Evolutionary conservation across 768 basidiomycete species (phyloP), one percentile per base, ranked within the genome.

Genomic region (Leccinum obscurum): DNA sequence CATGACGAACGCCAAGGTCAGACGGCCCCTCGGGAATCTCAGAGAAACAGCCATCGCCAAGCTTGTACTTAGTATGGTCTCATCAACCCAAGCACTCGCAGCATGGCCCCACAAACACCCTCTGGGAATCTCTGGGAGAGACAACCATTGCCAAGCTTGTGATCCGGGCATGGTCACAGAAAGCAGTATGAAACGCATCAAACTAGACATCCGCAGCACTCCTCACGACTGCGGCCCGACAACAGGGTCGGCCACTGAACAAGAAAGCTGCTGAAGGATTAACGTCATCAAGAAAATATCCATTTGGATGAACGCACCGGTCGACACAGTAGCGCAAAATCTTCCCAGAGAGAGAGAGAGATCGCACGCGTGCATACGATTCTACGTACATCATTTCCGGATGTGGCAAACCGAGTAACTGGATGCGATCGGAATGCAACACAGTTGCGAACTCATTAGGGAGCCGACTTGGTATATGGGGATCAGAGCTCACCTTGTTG

Each of bases 301-400:
- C 62, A 80, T 84, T 82, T 77, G 89, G 89, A 17, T 87, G 89
- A 63, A 64, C 81, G 63, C 65, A 86, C 92, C 86, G 81, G 71
- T 98, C 94, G 6, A 90, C 94, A 32, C 96, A 77, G n/a, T 83
- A 84, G 52, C 85, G 82, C 28, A 98, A 79, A 37, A 98, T 77
- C 66, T 83, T 92, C 26, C 89, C 96, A 26, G 93, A 94, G 22
- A 95, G 78, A 14, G 93, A 96, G 26, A 98, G 80, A 1, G 82
- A 80, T 20, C 76, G 79, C 2, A 95, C 93, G 6, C 96, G 88
- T 8, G 96, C 95, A 72, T 96, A 97, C 0, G 93, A 94, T 74
- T 98, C 97, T 44, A 98, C 80, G 71, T 97, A 99, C 55, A 99
- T 83, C 30, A 93, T 72, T 44, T 76, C 78, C 6, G 96, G 90